Evolutionary conservation across 805 yeast genomes (phyloP), one percentile per base, ranked within the genome.

Genomic region (Komagataella phaffii): DNA sequence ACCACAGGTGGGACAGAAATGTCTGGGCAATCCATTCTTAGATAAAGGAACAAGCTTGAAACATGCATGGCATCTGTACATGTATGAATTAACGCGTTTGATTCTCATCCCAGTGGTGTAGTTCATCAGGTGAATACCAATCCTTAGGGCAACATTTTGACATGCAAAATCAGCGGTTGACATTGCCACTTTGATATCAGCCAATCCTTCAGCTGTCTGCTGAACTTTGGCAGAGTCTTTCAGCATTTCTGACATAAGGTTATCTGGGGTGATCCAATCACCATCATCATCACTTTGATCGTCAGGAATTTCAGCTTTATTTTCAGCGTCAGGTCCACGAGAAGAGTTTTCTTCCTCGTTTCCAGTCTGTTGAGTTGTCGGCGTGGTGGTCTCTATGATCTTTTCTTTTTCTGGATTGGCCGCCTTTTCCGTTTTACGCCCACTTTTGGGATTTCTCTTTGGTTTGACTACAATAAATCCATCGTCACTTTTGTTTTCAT

Each of bases 1-100:
- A 54, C 99, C 99, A 74, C 99, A 93, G 51, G 81, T 77, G 14
- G 96, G 86, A 66, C 99, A 93, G 71, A 93, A 93, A 66, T 89
- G 96, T 59, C 79, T 79, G 48, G 90, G 80, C 46, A 74, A 76
- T 2, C 90, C 90, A 56, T 79, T 76, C 59, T 82, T 85, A 24
- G 91, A 87, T 52, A 88, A 74, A 6, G 96, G 90, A 12, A 83
- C 70, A 64, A 93, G 72, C 53, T 77, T 73, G 78, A 93, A 93
- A 70, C 99, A 93, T 0, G 97, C 99, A 66, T 93, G 96, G 66
- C 99, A 93, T 67, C 99, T 76, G 62, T 87, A 76, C 97, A 91
- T 91, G 65, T 88, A 90, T 70, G 85, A 88, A 64, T 95, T 77
- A 40, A 93, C 85, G 64, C 87, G 79, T 57, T 80, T 84, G 67